Conservation (phyloP, 2,329 filamentous ascomycete genomes). For the Cercospora zeae-maydis region DNA sequence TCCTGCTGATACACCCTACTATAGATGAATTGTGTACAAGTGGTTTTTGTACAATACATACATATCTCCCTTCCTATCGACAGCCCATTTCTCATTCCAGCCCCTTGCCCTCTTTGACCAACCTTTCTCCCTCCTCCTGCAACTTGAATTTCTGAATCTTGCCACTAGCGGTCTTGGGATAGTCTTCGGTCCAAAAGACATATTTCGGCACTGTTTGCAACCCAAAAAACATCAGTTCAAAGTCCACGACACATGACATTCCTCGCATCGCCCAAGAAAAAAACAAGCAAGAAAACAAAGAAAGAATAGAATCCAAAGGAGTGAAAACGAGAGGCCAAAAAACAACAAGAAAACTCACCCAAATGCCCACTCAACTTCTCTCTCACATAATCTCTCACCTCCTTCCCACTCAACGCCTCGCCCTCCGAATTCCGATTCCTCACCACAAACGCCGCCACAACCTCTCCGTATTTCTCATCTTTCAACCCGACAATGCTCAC, state of each 20-base stretch:
- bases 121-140: conserved; percentile 59
- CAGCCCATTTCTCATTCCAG: background rate
- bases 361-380: conserved; percentile 67
- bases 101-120: conserved; percentile 44
- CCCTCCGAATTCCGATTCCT: conserved; percentile 37
- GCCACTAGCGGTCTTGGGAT: conserved; percentile 90
- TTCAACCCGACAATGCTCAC: conserved; percentile 80
- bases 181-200: conserved; percentile 81
- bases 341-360: conserved; percentile 43
- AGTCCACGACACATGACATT: background rate
- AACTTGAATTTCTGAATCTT: conserved; percentile 96
- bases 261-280: too few species aligned
- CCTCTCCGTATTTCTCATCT: conserved; percentile 79
- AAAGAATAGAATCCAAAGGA: too few species aligned
- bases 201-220: conserved; percentile 65
- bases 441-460: conserved; percentile 79
- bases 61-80: background rate
- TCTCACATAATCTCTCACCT: conserved; percentile 69
- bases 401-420: conserved; percentile 52
- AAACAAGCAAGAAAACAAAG: background rate
- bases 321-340: too few species aligned
- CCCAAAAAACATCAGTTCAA: background rate
- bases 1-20: background rate
- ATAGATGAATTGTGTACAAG: background rate
- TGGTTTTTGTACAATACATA: background rate